phyloP scores from a whole-genome alignment of 129 eudicot species.

The Daucus carota region DNA sequence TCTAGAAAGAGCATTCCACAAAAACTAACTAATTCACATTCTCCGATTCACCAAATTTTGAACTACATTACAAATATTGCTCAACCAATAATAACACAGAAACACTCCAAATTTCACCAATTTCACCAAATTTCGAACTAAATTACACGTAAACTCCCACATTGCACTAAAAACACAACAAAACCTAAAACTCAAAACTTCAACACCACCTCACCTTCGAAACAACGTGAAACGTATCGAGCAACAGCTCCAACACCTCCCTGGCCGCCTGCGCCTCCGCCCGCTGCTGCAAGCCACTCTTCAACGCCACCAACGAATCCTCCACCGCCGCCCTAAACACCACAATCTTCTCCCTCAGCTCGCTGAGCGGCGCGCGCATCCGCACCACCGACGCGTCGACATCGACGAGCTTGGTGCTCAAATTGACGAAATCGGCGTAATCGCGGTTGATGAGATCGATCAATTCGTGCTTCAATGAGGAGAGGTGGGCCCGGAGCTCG shows the following conservation, averaged over 20 bases:
- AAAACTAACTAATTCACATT: too few species aligned
- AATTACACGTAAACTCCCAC: neutral
- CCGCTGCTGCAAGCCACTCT: slow-evolving; percentile 54
- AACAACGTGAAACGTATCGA: slow-evolving; percentile 87
- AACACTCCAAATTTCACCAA: too few species aligned
- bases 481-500: slow-evolving; percentile 83
- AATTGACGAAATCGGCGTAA: slow-evolving; percentile 79
- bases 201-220: slow-evolving; percentile 47
- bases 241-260: slow-evolving; percentile 72
- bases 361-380: slow-evolving; percentile 85
- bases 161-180: neutral
- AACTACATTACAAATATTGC: neutral
- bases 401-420: slow-evolving; percentile 81
- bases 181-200: neutral
- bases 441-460: slow-evolving; percentile 85
- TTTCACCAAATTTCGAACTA: neutral
- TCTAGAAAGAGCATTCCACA: too few species aligned
- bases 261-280: slow-evolving; percentile 65
- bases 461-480: slow-evolving; percentile 62
- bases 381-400: slow-evolving; percentile 77
- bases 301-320: slow-evolving; percentile 48
- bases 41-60: neutral
- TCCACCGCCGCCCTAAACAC: slow-evolving; percentile 60
- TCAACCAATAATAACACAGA: too few species aligned
- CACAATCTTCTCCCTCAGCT: slow-evolving; percentile 68